Conservation (phyloP, 805 yeast genomes). For the Kluyveromyces nonfermentans region DNA sequence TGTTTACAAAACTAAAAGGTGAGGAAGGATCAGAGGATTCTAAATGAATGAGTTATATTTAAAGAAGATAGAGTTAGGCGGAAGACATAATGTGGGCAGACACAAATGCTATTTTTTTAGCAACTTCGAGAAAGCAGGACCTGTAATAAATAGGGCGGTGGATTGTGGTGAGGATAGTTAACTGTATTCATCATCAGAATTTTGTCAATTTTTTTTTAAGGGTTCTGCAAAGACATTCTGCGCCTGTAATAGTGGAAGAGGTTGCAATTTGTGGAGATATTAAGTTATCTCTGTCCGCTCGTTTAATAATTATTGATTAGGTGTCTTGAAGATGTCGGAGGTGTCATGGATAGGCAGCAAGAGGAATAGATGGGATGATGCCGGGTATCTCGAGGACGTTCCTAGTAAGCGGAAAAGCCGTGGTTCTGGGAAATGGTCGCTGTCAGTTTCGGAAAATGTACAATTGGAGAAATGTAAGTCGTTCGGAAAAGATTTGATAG, state of each 20-base stretch:
- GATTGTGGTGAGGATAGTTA: background rate
- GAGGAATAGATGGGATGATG: background rate
- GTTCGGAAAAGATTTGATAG: background rate
- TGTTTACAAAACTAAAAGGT: no score
- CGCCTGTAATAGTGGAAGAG: background rate
- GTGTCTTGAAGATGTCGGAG: background rate
- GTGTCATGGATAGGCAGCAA: background rate
- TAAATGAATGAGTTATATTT: no score
- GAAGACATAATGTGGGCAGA: no score
- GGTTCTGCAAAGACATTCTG: background rate
- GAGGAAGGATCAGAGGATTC: no score
- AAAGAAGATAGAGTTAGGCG: no score
- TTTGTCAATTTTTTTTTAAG: no score
- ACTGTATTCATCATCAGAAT: background rate
- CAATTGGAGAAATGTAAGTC: background rate
- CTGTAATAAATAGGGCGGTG: no score
- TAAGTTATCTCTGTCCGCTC: slow-evolving; percentile 4
- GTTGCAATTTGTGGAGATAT: slow-evolving; percentile 3
- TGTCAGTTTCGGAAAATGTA: background rate
- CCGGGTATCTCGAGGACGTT: background rate
- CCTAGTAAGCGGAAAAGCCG: background rate
- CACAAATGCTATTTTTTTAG: no score
- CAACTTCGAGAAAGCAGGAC: no score
- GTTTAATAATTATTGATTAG: background rate
- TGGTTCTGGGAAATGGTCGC: background rate